Percentiles rank a stretch among this genome's conserved stretches.
phyloP scores from a whole-genome alignment of 805 yeast species.

The Yamadazyma sp. region DNA sequence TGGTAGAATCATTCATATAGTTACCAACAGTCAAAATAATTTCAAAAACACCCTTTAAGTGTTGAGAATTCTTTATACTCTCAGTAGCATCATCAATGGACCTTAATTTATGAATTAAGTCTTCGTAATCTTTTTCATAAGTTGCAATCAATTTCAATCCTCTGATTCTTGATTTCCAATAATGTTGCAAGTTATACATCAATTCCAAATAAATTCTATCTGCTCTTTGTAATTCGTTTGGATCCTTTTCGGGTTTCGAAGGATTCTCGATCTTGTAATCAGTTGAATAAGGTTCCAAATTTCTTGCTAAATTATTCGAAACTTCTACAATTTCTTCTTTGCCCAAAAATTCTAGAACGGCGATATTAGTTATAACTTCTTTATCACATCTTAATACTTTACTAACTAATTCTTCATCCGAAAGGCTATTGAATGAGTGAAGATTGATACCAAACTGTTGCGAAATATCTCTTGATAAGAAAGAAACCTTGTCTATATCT shows the following conservation, averaged over 20 bases:
- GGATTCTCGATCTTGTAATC: conserved; percentile 37
- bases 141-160: conserved; percentile 53
- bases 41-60: conserved; percentile 56
- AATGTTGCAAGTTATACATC: conserved; percentile 62
- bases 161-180: conserved; percentile 69
- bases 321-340: conserved; percentile 63
- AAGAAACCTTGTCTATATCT: conserved; percentile 47
- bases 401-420: conserved; percentile 52
- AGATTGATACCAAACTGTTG: conserved; percentile 80
- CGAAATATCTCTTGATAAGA: conserved; percentile 66
- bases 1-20: conserved; percentile 71
- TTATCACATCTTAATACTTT: conserved; percentile 61
- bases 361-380: conserved; percentile 48
- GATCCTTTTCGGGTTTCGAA: conserved; percentile 50
- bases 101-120: conserved; percentile 53
- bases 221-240: conserved; percentile 58
- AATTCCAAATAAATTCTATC: conserved; percentile 69
- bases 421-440: conserved; percentile 53
- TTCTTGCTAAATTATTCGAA: conserved; percentile 51
- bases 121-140: conserved; percentile 65
- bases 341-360: conserved; percentile 66
- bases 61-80: conserved; percentile 48
- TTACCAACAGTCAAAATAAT: conserved; percentile 74
- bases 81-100: conserved; percentile 58
- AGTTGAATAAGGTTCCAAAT: conserved; percentile 61